Evolutionary conservation across 2,329 filamentous ascomycete species (phyloP).

Genomic region (Fusarium aywerte): DNA sequence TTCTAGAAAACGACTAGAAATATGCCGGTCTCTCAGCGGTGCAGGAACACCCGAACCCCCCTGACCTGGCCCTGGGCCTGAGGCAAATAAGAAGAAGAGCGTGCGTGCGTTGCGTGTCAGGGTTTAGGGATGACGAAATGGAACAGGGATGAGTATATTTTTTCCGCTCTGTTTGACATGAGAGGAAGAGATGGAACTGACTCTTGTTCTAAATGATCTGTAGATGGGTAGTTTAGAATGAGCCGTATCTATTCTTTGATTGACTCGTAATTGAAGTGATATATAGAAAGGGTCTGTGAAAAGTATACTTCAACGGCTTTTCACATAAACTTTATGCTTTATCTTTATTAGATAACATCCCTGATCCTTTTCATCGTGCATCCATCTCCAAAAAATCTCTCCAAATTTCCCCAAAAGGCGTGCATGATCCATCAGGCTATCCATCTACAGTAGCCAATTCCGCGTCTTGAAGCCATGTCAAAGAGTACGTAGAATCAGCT

Average conservation of each 20-base stretch:
- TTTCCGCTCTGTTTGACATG: no score
- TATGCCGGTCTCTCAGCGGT: not conserved
- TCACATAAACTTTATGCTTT: not conserved
- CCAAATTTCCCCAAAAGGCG: slow-evolving; percentile 15
- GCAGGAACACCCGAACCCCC: not conserved
- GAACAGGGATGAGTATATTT: slow-evolving; percentile 24
- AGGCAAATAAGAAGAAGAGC: slow-evolving; percentile 1
- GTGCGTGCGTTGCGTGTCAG: slow-evolving; percentile 13
- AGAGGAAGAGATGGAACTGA: slow-evolving; percentile 13
- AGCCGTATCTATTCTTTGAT: not conserved
- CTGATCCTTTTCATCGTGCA: not conserved
- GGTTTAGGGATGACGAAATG: slow-evolving; percentile 32
- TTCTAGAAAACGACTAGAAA: slow-evolving; percentile 46
- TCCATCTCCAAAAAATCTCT: slow-evolving; percentile 15
- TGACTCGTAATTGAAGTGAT: not conserved
- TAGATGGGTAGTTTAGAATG: not conserved
- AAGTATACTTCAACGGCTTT: not conserved
- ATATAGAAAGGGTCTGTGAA: not conserved
- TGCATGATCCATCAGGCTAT: not conserved
- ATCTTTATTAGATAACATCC: not conserved
- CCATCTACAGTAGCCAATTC: not conserved
- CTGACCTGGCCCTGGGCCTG: slow-evolving; percentile 4
- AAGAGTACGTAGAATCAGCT: not conserved
- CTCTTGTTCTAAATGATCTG: slow-evolving; percentile 7
- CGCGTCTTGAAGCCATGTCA: not conserved